Evolutionary conservation across 2,329 filamentous ascomycete genomes (phyloP).

Genomic region (Aschersonia sp.): DNA sequence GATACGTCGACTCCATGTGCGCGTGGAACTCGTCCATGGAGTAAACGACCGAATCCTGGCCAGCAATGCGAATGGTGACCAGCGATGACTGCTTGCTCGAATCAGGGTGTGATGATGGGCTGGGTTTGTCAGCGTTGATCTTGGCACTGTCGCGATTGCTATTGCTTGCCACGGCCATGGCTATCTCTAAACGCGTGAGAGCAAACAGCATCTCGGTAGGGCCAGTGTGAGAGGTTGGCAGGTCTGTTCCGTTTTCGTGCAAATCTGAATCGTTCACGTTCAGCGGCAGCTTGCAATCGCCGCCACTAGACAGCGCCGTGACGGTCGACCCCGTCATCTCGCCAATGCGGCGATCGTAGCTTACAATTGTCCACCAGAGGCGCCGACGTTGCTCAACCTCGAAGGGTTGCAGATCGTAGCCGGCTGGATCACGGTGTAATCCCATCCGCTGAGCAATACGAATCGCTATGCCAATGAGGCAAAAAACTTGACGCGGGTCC

Average conservation of each 20-base stretch:
- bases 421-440: conserved; percentile 46
- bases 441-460: conserved; percentile 55
- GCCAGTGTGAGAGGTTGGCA: conserved; percentile 30
- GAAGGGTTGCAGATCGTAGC: conserved; percentile 37
- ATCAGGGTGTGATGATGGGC: conserved; percentile 8
- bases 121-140: conserved; percentile 13
- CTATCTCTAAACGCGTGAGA: conserved; percentile 40
- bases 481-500: conserved; percentile 36
- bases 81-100: conserved; percentile 10
- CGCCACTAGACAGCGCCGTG: conserved; percentile 37
- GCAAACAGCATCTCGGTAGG: conserved; percentile 47
- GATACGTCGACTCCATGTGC: conserved; percentile 41
- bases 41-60: conserved; percentile 30
- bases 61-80: conserved; percentile 29
- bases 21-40: conserved; percentile 38
- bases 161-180: conserved; percentile 36
- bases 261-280: conserved; percentile 50
- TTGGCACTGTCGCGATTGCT: conserved; percentile 23
- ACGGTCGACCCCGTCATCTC: conserved; percentile 47
- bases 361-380: conserved; percentile 58
- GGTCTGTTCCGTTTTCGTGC: conserved; percentile 39
- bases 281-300: conserved; percentile 41
- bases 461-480: conserved; percentile 47
- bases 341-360: conserved; percentile 53
- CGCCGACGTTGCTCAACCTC: conserved; percentile 58